Conservation (phyloP, 176 grass and related monocot species). For the Eragrostis curvula region DNA sequence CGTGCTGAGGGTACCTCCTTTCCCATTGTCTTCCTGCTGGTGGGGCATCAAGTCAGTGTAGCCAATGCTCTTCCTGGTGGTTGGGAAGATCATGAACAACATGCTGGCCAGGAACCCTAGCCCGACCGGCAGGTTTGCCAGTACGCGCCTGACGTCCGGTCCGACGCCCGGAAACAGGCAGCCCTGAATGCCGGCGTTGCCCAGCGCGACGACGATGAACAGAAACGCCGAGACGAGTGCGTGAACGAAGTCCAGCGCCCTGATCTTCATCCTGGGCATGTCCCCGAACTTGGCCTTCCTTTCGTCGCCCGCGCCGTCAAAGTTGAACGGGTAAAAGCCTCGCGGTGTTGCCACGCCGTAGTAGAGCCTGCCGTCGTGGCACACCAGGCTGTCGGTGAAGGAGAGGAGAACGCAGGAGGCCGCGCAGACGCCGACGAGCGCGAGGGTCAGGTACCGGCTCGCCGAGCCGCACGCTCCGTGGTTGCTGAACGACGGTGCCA, state of each 20-base stretch:
- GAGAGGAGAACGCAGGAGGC: slow-evolving; percentile 50
- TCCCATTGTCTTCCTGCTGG: neutral
- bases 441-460: slow-evolving; percentile 38
- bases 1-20: neutral
- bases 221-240: slow-evolving; percentile 33
- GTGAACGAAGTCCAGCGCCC: slow-evolving; percentile 55
- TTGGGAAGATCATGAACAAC: slow-evolving; percentile 63
- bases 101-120: slow-evolving; percentile 42
- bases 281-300: slow-evolving; percentile 14
- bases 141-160: slow-evolving; percentile 27
- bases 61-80: slow-evolving; percentile 55
- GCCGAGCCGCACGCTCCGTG: slow-evolving; percentile 44
- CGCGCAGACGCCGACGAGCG: slow-evolving; percentile 37
- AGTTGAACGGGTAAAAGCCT: slow-evolving; percentile 58
- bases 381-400: slow-evolving; percentile 64
- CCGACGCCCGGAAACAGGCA: slow-evolving; percentile 53
- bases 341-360: slow-evolving; percentile 56
- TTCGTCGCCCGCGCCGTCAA: neutral
- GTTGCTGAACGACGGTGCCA: slow-evolving; percentile 70
- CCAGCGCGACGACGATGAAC: slow-evolving; percentile 51
- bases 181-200: slow-evolving; percentile 43
- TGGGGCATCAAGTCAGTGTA: slow-evolving; percentile 29
- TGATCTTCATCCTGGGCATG: slow-evolving; percentile 26
- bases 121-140: slow-evolving; percentile 49
- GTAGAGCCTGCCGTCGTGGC: slow-evolving; percentile 52